Evolutionary conservation across 495 filamentous ascomycete genomes (phyloP).

Genomic region (Terfezia claveryi): DNA sequence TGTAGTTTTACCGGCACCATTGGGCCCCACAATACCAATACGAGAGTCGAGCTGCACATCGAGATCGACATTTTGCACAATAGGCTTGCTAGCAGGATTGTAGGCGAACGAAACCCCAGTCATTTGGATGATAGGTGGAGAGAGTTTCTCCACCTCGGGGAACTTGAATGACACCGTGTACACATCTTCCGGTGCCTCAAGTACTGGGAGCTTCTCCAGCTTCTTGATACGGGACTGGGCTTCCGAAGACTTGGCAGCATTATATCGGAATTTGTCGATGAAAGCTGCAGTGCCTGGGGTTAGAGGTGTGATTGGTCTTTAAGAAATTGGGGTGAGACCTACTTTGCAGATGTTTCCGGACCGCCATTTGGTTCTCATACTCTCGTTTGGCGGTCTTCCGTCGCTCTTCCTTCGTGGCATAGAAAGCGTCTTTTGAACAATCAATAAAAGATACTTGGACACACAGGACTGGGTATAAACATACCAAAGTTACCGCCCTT

Average conservation of each 20-base stretch:
- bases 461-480: constrained; percentile 20
- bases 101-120: constrained; percentile 81
- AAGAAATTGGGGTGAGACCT: constrained; percentile 20
- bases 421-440: constrained; percentile 50
- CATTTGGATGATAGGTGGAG: constrained; percentile 97
- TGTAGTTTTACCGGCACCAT: constrained; percentile 96
- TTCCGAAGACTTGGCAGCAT: constrained; percentile 95
- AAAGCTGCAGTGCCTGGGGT: constrained; percentile 35
- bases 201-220: constrained; percentile 81
- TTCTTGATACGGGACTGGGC: constrained; percentile 98
- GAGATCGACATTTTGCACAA: constrained; percentile 71
- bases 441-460: constrained; percentile 1
- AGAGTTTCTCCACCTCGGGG: constrained; percentile 92
- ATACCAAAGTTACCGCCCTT: constrained; percentile 69
- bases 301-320: constrained; percentile 1
- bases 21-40: constrained; percentile 95
- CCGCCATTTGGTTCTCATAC: constrained; percentile 95
- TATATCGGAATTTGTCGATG: constrained; percentile 99
- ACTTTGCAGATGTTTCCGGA: constrained; percentile 51
- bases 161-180: constrained; percentile 96
- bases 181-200: constrained; percentile 76
- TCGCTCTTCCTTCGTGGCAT: constrained; percentile 89
- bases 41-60: constrained; percentile 95
- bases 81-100: constrained; percentile 41
- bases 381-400: constrained; percentile 91